A percentile compares a stretch with the other conserved stretches of the same genome.
These are phyloP conservation scores for Delphinella strobiligena DNA, from an alignment of 2,329 filamentous ascomycete genomes.

Conservation along the genomic window DNA sequence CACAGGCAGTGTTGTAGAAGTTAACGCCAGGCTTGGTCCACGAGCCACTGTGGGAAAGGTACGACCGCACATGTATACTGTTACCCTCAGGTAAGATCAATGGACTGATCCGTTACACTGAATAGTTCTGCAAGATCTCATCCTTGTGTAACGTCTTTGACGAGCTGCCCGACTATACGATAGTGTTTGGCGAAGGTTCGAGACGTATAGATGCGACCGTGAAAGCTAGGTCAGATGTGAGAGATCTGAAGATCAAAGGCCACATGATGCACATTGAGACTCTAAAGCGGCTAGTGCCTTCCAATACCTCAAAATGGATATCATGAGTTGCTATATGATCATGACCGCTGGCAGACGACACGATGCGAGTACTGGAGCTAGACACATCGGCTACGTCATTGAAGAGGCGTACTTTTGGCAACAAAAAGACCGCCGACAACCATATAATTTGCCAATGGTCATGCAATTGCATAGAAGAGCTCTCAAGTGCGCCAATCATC, in stretches of 20 bases:
- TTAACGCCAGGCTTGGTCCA: slow-evolving; percentile 19
- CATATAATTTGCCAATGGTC: no score
- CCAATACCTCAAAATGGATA: slow-evolving; percentile 23
- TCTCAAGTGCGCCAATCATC: no score
- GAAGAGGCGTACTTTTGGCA: neutral
- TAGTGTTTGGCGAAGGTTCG: slow-evolving; percentile 29
- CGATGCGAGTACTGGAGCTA: neutral
- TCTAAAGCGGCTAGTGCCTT: slow-evolving; percentile 21
- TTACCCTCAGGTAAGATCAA: slow-evolving; percentile 1
- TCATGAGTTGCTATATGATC: slow-evolving; percentile 4
- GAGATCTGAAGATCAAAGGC: slow-evolving; percentile 19
- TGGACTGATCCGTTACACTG: slow-evolving; percentile 4
- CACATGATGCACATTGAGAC: slow-evolving; percentile 22
- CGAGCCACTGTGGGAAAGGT: slow-evolving; percentile 35
- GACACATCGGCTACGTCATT: neutral
- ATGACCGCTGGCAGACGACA: neutral
- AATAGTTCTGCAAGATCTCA: slow-evolving; percentile 32
- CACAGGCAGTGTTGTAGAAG: slow-evolving; percentile 18
- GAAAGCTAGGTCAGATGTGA: slow-evolving; percentile 15
- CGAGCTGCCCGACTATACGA: slow-evolving; percentile 32
- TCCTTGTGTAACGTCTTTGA: slow-evolving; percentile 24
- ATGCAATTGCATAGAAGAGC: no score
- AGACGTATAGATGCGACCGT: slow-evolving; percentile 28
- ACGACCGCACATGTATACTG: slow-evolving; percentile 1
- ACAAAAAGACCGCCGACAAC: no score